Conservation (phyloP, 1,284 basidiomycete species). For the Malassezia restricta region DNA sequence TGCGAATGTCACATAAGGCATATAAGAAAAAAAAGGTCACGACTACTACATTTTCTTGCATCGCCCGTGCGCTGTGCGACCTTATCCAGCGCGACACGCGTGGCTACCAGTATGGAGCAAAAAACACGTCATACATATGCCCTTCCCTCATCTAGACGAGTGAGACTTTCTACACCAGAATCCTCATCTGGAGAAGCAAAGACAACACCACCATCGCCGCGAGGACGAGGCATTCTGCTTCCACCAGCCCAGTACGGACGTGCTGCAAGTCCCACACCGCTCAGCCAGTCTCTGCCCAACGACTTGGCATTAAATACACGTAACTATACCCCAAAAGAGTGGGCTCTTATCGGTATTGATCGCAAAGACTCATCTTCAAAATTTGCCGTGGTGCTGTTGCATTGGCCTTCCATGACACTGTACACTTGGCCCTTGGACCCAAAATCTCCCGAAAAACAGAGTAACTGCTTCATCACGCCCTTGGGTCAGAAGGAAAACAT, state of each 20-base stretch:
- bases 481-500: not conserved
- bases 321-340: slow-evolving; percentile 1
- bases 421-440: slow-evolving; percentile 15
- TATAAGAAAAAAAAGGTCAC: not conserved
- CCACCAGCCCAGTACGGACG: slow-evolving; percentile 1
- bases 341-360: slow-evolving; percentile 9
- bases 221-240: slow-evolving; percentile 2
- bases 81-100: not conserved
- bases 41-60: not conserved
- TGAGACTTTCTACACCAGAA: not conserved
- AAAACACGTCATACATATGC: slow-evolving; percentile 7
- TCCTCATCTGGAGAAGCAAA: not conserved
- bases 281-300: no score
- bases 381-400: slow-evolving; percentile 6
- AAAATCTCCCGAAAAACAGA: not conserved
- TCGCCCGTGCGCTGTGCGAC: not conserved
- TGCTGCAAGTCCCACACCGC: not conserved
- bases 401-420: slow-evolving; percentile 5
- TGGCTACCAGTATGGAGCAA: not conserved
- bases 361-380: slow-evolving; percentile 1
- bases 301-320: not conserved
- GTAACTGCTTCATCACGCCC: slow-evolving; percentile 6
- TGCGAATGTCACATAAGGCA: not conserved
- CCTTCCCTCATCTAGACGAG: not conserved
- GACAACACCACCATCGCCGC: not conserved